Conservation (phyloP, 2,329 filamentous ascomycete genomes). For the Paramyrothecium sp. region DNA sequence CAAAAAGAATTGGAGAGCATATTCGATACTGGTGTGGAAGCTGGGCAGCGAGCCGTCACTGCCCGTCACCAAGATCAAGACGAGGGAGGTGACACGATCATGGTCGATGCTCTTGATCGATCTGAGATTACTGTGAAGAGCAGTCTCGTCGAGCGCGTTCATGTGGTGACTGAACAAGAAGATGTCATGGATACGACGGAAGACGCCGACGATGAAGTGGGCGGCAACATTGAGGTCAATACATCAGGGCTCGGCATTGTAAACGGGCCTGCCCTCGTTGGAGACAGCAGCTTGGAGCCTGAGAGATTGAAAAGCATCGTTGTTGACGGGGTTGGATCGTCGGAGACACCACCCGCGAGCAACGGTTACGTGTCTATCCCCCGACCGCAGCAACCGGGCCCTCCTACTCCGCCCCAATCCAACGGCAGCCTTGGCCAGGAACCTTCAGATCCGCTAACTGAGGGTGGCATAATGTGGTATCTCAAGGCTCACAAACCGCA, state of each 20-base stretch:
- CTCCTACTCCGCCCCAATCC: slow-evolving; percentile 67
- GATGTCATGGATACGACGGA: slow-evolving; percentile 36
- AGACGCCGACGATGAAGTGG: slow-evolving; percentile 31
- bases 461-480: slow-evolving; percentile 88
- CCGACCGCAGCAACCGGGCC: slow-evolving; percentile 34
- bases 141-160: slow-evolving; percentile 18
- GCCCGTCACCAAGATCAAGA: slow-evolving; percentile 33
- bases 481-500: slow-evolving; percentile 74
- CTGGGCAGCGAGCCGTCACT: slow-evolving; percentile 39
- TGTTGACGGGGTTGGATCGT: slow-evolving; percentile 19
- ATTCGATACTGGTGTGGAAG: slow-evolving; percentile 65
- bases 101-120: slow-evolving; percentile 47
- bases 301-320: slow-evolving; percentile 23
- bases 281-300: slow-evolving; percentile 15
- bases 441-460: slow-evolving; percentile 53
- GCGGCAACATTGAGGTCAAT: slow-evolving; percentile 45
- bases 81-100: slow-evolving; percentile 45
- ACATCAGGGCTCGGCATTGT: slow-evolving; percentile 34
- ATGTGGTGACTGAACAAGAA: slow-evolving; percentile 23
- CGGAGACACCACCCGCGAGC: slow-evolving; percentile 46
- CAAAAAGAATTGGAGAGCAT: slow-evolving; percentile 72
- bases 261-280: slow-evolving; percentile 11
- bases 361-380: slow-evolving; percentile 41
- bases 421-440: slow-evolving; percentile 55
- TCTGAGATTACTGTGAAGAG: slow-evolving; percentile 47